These are phyloP conservation scores for Toxicodendron radicans DNA, from an alignment of 345 rosid species.

Conservation along the genomic window DNA sequence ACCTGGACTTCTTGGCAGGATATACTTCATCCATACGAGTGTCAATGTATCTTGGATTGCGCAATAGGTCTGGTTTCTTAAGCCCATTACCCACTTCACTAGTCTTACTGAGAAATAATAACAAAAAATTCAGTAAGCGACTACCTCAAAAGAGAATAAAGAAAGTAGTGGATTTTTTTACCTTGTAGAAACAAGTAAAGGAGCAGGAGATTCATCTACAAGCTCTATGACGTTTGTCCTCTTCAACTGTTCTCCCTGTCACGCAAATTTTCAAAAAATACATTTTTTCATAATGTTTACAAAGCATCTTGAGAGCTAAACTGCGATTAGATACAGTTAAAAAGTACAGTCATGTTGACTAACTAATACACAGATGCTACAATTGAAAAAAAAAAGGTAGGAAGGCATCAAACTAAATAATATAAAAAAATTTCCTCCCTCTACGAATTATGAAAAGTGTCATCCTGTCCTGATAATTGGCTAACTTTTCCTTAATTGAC, in stretches of 20 bases:
- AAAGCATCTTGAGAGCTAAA: slow-evolving; percentile 5
- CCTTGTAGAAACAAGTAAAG: slow-evolving; percentile 44
- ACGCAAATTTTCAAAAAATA: slow-evolving; percentile 7
- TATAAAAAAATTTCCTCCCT: too few relatives aligned
- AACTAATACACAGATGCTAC: too few relatives aligned
- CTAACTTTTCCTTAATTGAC: too few relatives aligned
- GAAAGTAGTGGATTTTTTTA: slow-evolving; percentile 21
- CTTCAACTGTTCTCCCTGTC: slow-evolving; percentile 84
- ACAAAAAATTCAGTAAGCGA: slow-evolving; percentile 15
- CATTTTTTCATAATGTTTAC: neutral
- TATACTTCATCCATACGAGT: slow-evolving; percentile 72
- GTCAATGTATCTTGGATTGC: slow-evolving; percentile 64
- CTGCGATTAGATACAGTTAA: neutral
- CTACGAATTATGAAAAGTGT: too few relatives aligned
- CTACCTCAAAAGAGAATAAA: neutral
- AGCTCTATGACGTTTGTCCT: slow-evolving; percentile 49
- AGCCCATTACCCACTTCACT: slow-evolving; percentile 39
- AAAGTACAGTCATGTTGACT: neutral
- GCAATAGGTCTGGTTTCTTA: slow-evolving; percentile 50
- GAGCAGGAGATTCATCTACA: slow-evolving; percentile 46
- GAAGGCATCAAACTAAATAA: too few relatives aligned
- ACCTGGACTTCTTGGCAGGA: slow-evolving; percentile 76
- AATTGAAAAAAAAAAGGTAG: too few relatives aligned
- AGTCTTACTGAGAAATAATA: slow-evolving; percentile 22
- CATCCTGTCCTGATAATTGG: too few relatives aligned